Evolutionary conservation across 1,139 yeast genomes (phyloP).

Genomic region (Zygoascus hellenicus): DNA sequence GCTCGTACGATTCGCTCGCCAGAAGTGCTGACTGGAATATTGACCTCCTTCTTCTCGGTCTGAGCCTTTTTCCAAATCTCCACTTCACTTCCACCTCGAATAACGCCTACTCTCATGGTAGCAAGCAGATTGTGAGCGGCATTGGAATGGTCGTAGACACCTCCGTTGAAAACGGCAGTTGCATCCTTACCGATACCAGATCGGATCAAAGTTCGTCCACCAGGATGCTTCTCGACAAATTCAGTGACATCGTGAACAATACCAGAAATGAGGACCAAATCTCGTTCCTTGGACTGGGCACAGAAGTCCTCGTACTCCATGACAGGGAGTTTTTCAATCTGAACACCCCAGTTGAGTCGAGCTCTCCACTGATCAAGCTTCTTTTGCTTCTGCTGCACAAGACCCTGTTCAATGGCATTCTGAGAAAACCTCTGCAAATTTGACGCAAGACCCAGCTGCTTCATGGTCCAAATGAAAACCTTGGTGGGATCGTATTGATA

Average conservation of each 20-base stretch:
- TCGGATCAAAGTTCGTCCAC: constrained; percentile 84
- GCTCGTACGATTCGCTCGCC: constrained; percentile 54
- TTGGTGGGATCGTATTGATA: constrained; percentile 98
- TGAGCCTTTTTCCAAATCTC: constrained; percentile 69
- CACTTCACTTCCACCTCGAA: constrained; percentile 78
- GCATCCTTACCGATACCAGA: constrained; percentile 95
- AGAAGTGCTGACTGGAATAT: constrained; percentile 45
- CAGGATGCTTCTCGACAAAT: constrained; percentile 92
- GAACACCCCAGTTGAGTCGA: constrained; percentile 87
- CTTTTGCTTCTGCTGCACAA: constrained; percentile 95
- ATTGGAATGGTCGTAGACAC: constrained; percentile 92
- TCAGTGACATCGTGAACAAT: constrained; percentile 87
- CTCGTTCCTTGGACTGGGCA: constrained; percentile 53
- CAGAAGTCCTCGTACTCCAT: constrained; percentile 84
- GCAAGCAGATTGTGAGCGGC: constrained; percentile 97
- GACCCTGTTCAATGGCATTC: constrained; percentile 94
- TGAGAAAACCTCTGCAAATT: constrained; percentile 90
- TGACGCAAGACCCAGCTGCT: constrained; percentile 80
- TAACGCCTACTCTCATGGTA: constrained; percentile 92
- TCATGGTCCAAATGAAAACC: constrained; percentile 61
- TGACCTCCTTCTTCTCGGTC: constrained; percentile 50
- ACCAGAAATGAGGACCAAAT: constrained; percentile 81
- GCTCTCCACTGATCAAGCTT: constrained; percentile 77
- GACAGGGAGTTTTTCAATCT: constrained; percentile 77
- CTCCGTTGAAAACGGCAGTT: constrained; percentile 95